A percentile compares a stretch with the other conserved stretches of the same genome.
phyloP scores from a whole-genome alignment of 2,329 filamentous ascomycete species.

The Aquanectria penicillioides region DNA sequence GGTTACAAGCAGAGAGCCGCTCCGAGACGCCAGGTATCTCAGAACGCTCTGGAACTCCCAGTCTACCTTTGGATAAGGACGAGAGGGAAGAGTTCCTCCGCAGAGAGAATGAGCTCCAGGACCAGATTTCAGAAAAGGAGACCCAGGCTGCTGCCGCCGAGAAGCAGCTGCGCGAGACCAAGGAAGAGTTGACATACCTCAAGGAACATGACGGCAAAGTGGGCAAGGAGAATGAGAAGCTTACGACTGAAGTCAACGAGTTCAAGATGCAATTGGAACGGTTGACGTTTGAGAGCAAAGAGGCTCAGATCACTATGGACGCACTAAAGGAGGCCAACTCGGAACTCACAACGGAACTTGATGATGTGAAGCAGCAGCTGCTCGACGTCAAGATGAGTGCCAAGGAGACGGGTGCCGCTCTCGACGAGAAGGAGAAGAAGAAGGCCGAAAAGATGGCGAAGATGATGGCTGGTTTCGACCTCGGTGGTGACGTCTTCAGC shows the following conservation, averaged over 20 bases:
- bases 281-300: slow-evolving; percentile 94
- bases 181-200: slow-evolving; percentile 85
- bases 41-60: slow-evolving; percentile 88
- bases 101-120: slow-evolving; percentile 95
- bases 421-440: slow-evolving; percentile 98
- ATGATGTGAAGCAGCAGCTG: slow-evolving; percentile 95
- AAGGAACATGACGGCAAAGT: slow-evolving; percentile 87
- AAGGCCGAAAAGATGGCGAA: slow-evolving; percentile 99
- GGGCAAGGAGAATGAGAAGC: slow-evolving; percentile 88
- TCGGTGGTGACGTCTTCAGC: slow-evolving; percentile 92
- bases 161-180: slow-evolving; percentile 81
- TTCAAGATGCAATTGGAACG: slow-evolving; percentile 97
- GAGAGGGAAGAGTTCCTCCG: slow-evolving; percentile 96
- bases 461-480: slow-evolving; percentile 99
- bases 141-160: slow-evolving; percentile 81
- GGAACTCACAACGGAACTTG: slow-evolving; percentile 90
- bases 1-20: slow-evolving; percentile 65
- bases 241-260: slow-evolving; percentile 88
- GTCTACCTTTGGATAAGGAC: slow-evolving; percentile 90
- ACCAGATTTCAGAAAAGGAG: slow-evolving; percentile 94
- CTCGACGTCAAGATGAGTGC: slow-evolving; percentile 96
- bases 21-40: slow-evolving; percentile 73
- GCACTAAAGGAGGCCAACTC: slow-evolving; percentile 94
- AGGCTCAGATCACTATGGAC: slow-evolving; percentile 97
- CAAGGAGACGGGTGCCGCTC: slow-evolving; percentile 87